These are phyloP conservation scores for Arthromyces matolae DNA, from an alignment of 768 basidiomycete species.

Conservation along the genomic window DNA sequence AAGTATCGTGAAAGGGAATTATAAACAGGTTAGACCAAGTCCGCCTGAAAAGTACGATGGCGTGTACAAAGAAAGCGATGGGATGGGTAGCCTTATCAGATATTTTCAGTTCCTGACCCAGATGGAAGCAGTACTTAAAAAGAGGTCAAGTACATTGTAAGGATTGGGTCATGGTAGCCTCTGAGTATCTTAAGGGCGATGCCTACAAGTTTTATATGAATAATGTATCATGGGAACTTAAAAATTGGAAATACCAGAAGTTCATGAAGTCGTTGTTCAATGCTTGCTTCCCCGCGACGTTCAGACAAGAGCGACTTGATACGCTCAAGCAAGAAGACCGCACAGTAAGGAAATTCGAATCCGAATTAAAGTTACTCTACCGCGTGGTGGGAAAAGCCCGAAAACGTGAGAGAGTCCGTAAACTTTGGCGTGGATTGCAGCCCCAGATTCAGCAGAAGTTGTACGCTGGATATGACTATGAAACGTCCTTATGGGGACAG, in stretches of 20 bases:
- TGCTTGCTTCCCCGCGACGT: neutral
- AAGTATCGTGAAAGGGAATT: too few species aligned
- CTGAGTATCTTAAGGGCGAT: too few species aligned
- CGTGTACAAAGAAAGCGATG: too few species aligned
- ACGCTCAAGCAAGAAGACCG: neutral
- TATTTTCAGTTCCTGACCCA: too few species aligned
- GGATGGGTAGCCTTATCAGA: too few species aligned
- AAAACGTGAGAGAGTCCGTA: neutral
- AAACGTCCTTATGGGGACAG: neutral
- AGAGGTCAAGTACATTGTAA: too few species aligned
- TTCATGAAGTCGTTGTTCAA: neutral
- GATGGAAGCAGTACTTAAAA: too few species aligned
- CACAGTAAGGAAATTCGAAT: neutral
- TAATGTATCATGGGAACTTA: too few species aligned
- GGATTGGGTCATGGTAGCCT: too few species aligned
- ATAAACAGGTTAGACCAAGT: too few species aligned
- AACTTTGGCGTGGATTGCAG: neutral
- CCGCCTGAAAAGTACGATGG: too few species aligned
- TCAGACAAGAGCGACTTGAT: neutral
- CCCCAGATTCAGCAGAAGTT: neutral
- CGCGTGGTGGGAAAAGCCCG: neutral
- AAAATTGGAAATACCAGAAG: neutral
- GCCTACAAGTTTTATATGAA: too few species aligned
- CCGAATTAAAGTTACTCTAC: neutral
- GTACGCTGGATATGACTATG: neutral